Evolutionary conservation across 495 filamentous ascomycete genomes (phyloP), one percentile per base, ranked within the genome.

Genomic region (Aspergillus cavernicola): DNA sequence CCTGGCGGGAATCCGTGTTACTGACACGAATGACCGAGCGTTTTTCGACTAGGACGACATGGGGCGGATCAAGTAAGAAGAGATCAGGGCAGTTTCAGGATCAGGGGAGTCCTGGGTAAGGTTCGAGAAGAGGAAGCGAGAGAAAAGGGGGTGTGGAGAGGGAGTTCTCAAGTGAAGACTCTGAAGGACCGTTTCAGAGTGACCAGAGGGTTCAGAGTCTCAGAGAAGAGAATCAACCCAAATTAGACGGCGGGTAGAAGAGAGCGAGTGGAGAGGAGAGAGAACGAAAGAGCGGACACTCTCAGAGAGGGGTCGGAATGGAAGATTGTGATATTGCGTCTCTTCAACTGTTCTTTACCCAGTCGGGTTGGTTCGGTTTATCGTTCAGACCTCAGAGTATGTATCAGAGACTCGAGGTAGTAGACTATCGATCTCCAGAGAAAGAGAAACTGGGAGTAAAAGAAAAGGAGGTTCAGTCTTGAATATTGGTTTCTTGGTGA

Each of bases 11-110:
- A 59, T 52, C 54, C 67, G 62, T 55, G 64, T 65, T 73, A 59
- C 67, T 71, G 66, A 67, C 69, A 71, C 64, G 63, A 63, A 65
- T 63, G 62, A 70, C 63, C 64, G 58, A 58, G 53, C 24, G 28
- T 44, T 60, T 52, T 31, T n/a, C 43, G 58, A 53, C 63, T 76
- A 75, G 51, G 67, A 66, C 68, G 70, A 74, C 74, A 71, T 74
- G 66, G 66, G 65, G 69, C 50, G 50, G 26, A 29, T 4, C 9
- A 29, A 9, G 26, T 29, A 29, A 39, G 20, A 42, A 38, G 45
- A 38, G 19, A 11, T 32, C 43, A 29, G 43, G 16, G 26, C 15
- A 50, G 47, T 39, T 47, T 26, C 40, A 38, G 31, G 33, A n/a
- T n/a, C n/a, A n/a, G n/a, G n/a, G 29, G 48, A 41, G 37, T 40